phyloP scores from a whole-genome alignment of 2,329 filamentous ascomycete species.

The Cytospora leucostoma region DNA sequence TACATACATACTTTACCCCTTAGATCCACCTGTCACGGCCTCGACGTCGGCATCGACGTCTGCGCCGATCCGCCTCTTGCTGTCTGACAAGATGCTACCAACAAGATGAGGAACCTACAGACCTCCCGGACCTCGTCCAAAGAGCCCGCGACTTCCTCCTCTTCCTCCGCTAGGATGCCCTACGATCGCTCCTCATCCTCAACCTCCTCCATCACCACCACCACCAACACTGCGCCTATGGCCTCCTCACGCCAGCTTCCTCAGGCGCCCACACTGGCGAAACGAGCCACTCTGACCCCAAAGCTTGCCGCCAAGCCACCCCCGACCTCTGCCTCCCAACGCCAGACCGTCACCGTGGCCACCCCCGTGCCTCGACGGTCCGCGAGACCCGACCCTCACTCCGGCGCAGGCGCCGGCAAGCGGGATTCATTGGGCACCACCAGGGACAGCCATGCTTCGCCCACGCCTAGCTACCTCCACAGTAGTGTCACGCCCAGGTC shows the following conservation, averaged over 20 bases:
- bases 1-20: conserved; percentile 1
- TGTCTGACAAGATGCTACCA: conserved; percentile 30
- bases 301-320: conserved; percentile 45
- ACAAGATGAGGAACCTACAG: conserved; percentile 33
- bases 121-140: conserved; percentile 27
- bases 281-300: conserved; percentile 56
- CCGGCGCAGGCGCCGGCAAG: conserved; percentile 34
- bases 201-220: conserved; percentile 53
- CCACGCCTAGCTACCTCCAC: conserved; percentile 58
- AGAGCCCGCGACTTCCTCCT: conserved; percentile 15
- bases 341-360: conserved; percentile 38
- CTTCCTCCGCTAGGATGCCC: conserved; percentile 25
- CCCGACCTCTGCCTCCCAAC: conserved; percentile 28
- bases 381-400: conserved; percentile 30
- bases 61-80: not conserved
- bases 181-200: conserved; percentile 38
- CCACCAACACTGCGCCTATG: conserved; percentile 47
- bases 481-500: conserved; percentile 79
- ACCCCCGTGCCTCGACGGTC: conserved; percentile 47
- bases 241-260: conserved; percentile 49
- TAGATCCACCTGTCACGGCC: not conserved
- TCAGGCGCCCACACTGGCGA: conserved; percentile 68
- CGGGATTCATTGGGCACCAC: conserved; percentile 20
- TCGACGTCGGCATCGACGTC: not conserved
- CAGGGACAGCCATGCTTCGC: conserved; percentile 54